Base-by-base conservation (phyloP, 495 filamentous ascomycete genomes). In the Letharia lupina region DNA sequence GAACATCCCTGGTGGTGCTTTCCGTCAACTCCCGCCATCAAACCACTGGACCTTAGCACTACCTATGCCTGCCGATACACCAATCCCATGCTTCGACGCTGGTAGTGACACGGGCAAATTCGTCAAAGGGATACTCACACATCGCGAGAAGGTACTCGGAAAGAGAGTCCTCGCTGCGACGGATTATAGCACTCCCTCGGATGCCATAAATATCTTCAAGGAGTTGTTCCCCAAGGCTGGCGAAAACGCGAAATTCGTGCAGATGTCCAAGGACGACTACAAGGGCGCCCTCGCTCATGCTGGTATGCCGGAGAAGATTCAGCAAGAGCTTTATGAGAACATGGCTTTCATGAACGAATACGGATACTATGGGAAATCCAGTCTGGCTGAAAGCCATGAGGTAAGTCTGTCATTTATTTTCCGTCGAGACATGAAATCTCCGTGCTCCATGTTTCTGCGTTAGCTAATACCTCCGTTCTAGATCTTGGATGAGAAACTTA, bases 311-410 rank as follows among this genome's bases (percentile, higher is more conserved):
- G 76, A 78, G 12, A 70, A 71, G 18, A 70, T 74, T 0, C 76
- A 75, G n/a, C 68, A 81, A 63, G 83, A 85, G 71, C 37, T 86
- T 65, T 73, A 80, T 65, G 80, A 87, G 75, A 87, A 83, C 63
- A 77, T 81, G 74, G 72, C 76, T 18, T 71, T 84, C 57, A 68
- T 84, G 57, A 70, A 77, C 35, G 75, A 80, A 16, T 80, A 75
- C 63, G 82, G 82, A 5, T 85, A 85, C 65, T 86, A 78, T 70
- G 78, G 76, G 16, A 78, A 78, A n/a, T 78, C 44, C 7, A 39
- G 62, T 44, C 47, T 70, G 18, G 61, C 61, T 50, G 66, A 63
- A 45, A 67, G 65, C 7, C 64, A 62, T 33, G 54, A 60, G 33
- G 68, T 67, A 61, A 50, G 57, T 52, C 18, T 52, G 20, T 50